Conservation (phyloP, 768 basidiomycete genomes). For the Boletus rex-veris region DNA sequence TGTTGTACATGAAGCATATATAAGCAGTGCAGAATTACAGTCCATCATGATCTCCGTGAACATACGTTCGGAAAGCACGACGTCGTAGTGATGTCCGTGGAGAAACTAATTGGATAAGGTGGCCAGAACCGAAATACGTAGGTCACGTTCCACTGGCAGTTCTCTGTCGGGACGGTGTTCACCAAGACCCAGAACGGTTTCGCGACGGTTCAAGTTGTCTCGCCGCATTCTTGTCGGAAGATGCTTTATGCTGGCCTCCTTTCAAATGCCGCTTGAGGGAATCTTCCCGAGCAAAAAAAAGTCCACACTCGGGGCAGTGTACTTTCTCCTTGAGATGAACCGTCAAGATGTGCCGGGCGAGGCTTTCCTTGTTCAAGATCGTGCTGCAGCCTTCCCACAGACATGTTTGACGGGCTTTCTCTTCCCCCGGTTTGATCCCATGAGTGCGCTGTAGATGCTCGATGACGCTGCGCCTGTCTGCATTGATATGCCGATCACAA, state of each 20-base stretch:
- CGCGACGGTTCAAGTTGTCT: neutral
- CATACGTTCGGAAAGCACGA: too few species aligned
- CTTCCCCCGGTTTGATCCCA: conserved; percentile 13
- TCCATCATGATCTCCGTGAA: too few species aligned
- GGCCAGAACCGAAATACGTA: too few species aligned
- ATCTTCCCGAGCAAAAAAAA: conserved; percentile 27
- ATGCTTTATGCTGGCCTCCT: conserved; percentile 10
- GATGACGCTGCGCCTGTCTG: conserved; percentile 15
- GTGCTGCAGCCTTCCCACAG: conserved; percentile 18
- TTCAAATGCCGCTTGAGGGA: conserved; percentile 27
- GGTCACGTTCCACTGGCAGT: too few species aligned
- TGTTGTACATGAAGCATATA: too few species aligned
- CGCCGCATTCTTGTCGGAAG: neutral
- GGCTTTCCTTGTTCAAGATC: conserved; percentile 28
- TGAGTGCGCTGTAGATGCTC: conserved; percentile 16
- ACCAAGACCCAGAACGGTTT: neutral
- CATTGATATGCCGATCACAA: conserved; percentile 1
- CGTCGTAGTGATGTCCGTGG: too few species aligned
- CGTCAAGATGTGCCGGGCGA: conserved; percentile 25
- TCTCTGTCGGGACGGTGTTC: neutral
- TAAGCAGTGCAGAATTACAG: too few species aligned
- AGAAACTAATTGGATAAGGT: too few species aligned
- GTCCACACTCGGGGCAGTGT: conserved; percentile 15
- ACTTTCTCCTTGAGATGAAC: conserved; percentile 21
- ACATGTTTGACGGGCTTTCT: conserved; percentile 16